These are phyloP conservation scores for Wickerhamiella alocasiicola DNA, from an alignment of 805 yeast species.

Conservation along the genomic window DNA sequence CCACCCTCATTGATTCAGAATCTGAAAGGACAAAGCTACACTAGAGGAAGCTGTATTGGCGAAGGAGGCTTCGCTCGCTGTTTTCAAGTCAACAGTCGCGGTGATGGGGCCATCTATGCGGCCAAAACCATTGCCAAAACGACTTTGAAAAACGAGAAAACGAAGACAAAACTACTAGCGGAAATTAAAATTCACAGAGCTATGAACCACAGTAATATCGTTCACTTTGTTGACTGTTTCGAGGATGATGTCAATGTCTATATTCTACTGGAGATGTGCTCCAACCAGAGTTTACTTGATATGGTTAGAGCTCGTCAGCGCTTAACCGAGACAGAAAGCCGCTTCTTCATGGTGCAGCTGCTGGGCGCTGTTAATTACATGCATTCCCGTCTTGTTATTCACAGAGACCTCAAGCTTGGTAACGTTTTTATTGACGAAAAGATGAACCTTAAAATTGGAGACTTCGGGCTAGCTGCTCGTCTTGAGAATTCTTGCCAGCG, in stretches of 20 bases:
- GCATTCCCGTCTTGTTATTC: conserved; percentile 86
- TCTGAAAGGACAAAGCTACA: conserved; percentile 75
- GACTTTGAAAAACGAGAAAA: conserved; percentile 80
- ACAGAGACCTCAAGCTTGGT: conserved; percentile 91
- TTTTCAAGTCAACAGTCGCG: conserved; percentile 80
- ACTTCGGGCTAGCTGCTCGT: conserved; percentile 97
- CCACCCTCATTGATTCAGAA: conserved; percentile 91
- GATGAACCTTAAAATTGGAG: conserved; percentile 93
- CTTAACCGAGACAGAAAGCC: conserved; percentile 84
- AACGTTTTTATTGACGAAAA: conserved; percentile 88
- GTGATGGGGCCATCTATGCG: conserved; percentile 71
- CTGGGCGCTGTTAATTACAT: conserved; percentile 88
- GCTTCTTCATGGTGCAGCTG: conserved; percentile 80
- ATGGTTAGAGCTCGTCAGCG: conserved; percentile 69
- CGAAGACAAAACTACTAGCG: conserved; percentile 62
- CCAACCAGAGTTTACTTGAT: conserved; percentile 90
- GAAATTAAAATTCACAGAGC: conserved; percentile 92
- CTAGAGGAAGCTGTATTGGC: conserved; percentile 81
- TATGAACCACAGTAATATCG: conserved; percentile 79
- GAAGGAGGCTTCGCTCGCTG: conserved; percentile 99
- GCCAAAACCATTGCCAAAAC: conserved; percentile 98
- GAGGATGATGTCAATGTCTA: conserved; percentile 94
- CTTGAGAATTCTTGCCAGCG: conserved; percentile 58
- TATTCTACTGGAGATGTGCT: conserved; percentile 85
- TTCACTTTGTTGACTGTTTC: conserved; percentile 88